Conservation (phyloP, 768 basidiomycete species). For the Kwoniella sp. region DNA sequence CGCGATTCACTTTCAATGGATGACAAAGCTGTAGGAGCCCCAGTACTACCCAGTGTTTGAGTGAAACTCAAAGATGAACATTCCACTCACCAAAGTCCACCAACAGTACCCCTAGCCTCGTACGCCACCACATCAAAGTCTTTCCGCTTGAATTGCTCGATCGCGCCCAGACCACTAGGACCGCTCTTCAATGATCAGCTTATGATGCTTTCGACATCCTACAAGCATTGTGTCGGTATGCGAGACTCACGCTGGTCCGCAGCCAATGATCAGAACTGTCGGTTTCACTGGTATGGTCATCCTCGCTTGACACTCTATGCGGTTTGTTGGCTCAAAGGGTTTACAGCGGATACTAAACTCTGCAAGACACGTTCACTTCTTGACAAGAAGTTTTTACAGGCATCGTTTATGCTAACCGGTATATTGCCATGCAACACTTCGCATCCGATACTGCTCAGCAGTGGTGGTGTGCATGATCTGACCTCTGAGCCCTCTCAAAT, state of each 20-base stretch:
- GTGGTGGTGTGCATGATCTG: too few species aligned
- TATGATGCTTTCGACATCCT: background rate
- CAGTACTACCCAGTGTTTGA: too few species aligned
- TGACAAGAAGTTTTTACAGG: too few species aligned
- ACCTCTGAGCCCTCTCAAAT: too few species aligned
- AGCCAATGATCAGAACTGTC: slow-evolving; percentile 14
- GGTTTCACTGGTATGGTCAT: slow-evolving; percentile 19
- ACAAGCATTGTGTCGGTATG: background rate
- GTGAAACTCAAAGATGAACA: background rate
- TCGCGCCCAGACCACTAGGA: slow-evolving; percentile 15
- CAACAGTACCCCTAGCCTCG: slow-evolving; percentile 9
- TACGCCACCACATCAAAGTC: slow-evolving; percentile 17
- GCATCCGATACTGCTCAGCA: too few species aligned
- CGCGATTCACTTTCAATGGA: too few species aligned
- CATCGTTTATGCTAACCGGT: too few species aligned
- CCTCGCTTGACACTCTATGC: background rate
- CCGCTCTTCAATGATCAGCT: background rate
- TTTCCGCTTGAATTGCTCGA: slow-evolving; percentile 18
- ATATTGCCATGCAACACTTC: too few species aligned
- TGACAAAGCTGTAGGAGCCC: too few species aligned
- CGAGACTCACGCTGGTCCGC: slow-evolving; percentile 17
- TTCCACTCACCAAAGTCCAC: slow-evolving; percentile 9
- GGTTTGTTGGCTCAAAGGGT: too few species aligned
- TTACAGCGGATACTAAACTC: background rate
- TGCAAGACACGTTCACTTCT: too few species aligned